Percentiles rank a stretch among this genome's conserved stretches.
Conservation (phyloP, 768 basidiomycete species). For the Pulveroboletus sp. region DNA sequence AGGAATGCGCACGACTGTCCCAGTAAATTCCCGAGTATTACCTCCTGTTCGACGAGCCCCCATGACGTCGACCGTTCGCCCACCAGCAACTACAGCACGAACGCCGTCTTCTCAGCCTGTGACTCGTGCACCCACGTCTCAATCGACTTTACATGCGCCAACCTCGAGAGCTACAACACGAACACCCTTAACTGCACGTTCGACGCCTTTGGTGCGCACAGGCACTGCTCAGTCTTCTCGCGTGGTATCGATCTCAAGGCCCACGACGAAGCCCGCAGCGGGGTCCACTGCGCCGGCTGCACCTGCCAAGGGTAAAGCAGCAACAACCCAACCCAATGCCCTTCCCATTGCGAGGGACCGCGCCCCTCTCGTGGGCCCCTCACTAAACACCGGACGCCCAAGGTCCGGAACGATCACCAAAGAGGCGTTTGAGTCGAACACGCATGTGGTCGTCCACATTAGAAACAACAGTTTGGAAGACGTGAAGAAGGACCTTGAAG, state of each 20-base stretch:
- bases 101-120: constrained; percentile 17
- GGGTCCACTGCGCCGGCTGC: constrained; percentile 4
- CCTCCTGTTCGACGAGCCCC: constrained; percentile 10
- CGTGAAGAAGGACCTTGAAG: constrained; percentile 30
- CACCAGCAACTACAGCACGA: constrained; percentile 1
- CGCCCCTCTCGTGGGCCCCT: neutral
- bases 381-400: constrained; percentile 6
- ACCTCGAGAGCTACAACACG: constrained; percentile 18
- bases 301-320: constrained; percentile 8
- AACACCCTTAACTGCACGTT: constrained; percentile 12
- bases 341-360: neutral
- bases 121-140: constrained; percentile 22
- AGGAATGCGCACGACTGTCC: neutral
- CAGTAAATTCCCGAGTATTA: constrained; percentile 5
- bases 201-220: constrained; percentile 15
- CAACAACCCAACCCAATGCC: neutral
- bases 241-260: constrained; percentile 1
- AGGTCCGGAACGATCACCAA: constrained; percentile 26
- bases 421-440: constrained; percentile 20
- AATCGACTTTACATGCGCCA: constrained; percentile 16
- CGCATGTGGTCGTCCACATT: constrained; percentile 14
- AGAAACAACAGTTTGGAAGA: constrained; percentile 24
- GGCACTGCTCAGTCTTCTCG: constrained; percentile 7
- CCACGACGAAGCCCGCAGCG: constrained; percentile 5
- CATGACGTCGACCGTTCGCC: constrained; percentile 6